Evolutionary conservation across 352 stramenopile species (phyloP), one percentile per base, ranked within the genome.

Genomic region (Phytophthora rubi): DNA sequence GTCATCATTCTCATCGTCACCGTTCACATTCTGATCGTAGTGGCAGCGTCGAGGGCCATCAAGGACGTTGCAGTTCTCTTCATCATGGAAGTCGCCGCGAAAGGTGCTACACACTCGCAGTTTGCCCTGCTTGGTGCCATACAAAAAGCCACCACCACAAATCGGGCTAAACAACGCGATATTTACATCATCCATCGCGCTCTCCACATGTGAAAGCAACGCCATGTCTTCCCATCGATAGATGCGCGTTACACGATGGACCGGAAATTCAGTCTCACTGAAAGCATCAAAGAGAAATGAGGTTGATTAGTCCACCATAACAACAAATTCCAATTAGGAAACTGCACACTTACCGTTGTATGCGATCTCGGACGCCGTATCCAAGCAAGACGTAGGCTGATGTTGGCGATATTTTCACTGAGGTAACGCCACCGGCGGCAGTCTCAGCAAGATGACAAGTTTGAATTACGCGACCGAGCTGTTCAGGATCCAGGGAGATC

Each of bases 151-250:
- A 58, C 96, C 88, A 18, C 97, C 98, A 53, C 94, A 97, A 61
- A 98, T 92, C 7, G 97, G 97, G 82, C 98, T 98, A 77, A 99
- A 99, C 37, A 98, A 75, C 51, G 97, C 97, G 81, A 99, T 99
- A 76, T 99, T 99, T 33, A 99, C 97, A 83, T 99, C 97, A 72
- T 99, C 97, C 42, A 98, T 89, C 35, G 88, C 87, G 42, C 85
- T 93, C 60, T 96, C 86, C 9, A 97, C 84, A 54, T 95, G 83
- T 2, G 85, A 91, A 13, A 95, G 78, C n/a, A 94, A 72, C 59
- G 80, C 85, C 89, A 97, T 97, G 64, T 96, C 88, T 67, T 94
- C 86, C 86, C 90, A 94, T 51, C 88, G 86, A 71, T 97, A 97
- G 53, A 97, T 95, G 28, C 88, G 82, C 53, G 88, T 94, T 52